A percentile compares a stretch with the other conserved stretches of the same genome.
Conservation (phyloP, 2,329 filamentous ascomycete species). For the Fusarium paranaense region DNA sequence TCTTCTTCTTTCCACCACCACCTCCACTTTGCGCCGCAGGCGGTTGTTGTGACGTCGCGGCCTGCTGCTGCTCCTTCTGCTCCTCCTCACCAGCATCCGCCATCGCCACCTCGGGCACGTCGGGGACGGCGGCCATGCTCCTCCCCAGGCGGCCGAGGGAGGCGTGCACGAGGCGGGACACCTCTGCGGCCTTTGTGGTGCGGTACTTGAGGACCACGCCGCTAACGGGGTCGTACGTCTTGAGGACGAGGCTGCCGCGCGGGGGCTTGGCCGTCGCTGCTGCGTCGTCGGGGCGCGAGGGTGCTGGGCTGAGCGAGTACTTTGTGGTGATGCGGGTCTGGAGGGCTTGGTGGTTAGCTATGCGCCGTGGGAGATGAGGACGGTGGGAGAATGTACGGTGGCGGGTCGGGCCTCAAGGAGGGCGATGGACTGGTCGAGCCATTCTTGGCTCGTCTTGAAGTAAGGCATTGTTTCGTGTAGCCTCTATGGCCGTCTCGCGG, state of each 20-base stretch:
- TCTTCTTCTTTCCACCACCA: conserved; percentile 71
- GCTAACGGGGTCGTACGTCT: conserved; percentile 86
- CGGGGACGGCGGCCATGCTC: conserved; percentile 70
- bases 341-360: conserved; percentile 14
- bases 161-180: conserved; percentile 79
- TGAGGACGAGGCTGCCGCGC: conserved; percentile 80
- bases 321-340: conserved; percentile 93
- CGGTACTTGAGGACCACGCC: conserved; percentile 90
- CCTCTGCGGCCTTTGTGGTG: conserved; percentile 91
- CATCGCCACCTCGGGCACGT: conserved; percentile 56
- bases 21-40: conserved; percentile 48
- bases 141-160: conserved; percentile 81
- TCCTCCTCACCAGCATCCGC: conserved; percentile 50
- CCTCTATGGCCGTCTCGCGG: background rate
- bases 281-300: conserved; percentile 43
- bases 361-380: background rate
- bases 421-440: conserved; percentile 87
- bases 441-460: conserved; percentile 86
- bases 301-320: conserved; percentile 76
- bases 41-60: conserved; percentile 20
- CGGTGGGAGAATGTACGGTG: conserved; percentile 70
- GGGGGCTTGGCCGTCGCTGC: conserved; percentile 59
- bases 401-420: conserved; percentile 88
- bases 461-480: conserved; percentile 73
- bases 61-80: conserved; percentile 35